These are phyloP conservation scores for Penicillium waksmanii DNA, from an alignment of 495 filamentous ascomycete genomes.

Conservation along the genomic window DNA sequence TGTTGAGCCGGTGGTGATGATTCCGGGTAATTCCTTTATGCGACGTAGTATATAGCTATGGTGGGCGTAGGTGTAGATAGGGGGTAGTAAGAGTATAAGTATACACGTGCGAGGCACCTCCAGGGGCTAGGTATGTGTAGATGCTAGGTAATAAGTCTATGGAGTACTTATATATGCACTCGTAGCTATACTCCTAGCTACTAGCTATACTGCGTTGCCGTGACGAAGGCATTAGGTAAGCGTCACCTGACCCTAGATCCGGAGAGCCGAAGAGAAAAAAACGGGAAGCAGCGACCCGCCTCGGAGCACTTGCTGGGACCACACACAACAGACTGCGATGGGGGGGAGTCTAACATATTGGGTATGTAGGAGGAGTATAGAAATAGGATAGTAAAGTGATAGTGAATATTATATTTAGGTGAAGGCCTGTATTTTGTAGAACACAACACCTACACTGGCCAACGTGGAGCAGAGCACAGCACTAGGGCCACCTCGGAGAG, in stretches of 20 bases:
- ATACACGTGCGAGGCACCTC: background rate
- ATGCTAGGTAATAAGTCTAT: too few relatives aligned
- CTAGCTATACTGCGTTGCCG: constrained; percentile 30
- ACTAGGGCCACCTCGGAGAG: constrained; percentile 55
- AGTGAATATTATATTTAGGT: too few relatives aligned
- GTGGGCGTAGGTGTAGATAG: too few relatives aligned
- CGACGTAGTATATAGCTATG: too few relatives aligned
- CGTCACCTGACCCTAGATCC: constrained; percentile 38
- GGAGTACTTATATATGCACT: background rate
- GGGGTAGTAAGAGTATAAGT: too few relatives aligned
- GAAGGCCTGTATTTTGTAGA: background rate
- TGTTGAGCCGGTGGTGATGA: background rate
- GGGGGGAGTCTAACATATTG: too few relatives aligned
- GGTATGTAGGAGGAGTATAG: too few relatives aligned
- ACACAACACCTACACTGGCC: background rate
- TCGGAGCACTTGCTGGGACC: constrained; percentile 17
- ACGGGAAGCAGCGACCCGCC: constrained; percentile 41
- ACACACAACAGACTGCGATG: background rate
- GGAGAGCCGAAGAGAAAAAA: constrained; percentile 50
- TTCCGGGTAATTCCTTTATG: background rate
- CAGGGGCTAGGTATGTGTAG: background rate
- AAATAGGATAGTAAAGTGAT: too few relatives aligned
- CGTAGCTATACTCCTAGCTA: background rate
- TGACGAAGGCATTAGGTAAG: constrained; percentile 45
- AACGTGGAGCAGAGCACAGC: constrained; percentile 18